Conservation (phyloP, 441 rosid species). For the Hura crepitans region DNA sequence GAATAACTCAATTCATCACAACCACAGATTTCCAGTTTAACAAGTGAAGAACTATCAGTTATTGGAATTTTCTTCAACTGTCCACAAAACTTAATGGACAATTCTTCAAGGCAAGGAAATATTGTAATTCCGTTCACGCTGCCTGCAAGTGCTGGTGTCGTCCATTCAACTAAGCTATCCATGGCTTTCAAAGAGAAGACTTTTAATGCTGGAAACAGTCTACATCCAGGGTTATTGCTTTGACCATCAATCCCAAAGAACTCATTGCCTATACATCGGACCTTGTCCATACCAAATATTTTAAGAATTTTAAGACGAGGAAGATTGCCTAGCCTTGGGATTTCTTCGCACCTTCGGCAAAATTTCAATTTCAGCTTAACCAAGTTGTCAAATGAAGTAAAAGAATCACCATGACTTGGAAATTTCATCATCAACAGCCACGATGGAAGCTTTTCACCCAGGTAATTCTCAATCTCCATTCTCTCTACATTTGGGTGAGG, state of each 20-base stretch:
- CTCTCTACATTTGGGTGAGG: slow-evolving; percentile 12
- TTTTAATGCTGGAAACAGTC: slow-evolving; percentile 22
- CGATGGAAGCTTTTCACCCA: slow-evolving; percentile 25
- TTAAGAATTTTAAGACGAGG: slow-evolving; percentile 19
- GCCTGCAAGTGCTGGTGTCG: background rate
- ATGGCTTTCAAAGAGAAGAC: background rate
- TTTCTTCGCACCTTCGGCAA: slow-evolving; percentile 12
- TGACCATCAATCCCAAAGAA: slow-evolving; percentile 5
- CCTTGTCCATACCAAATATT: slow-evolving; percentile 8
- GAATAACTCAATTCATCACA: slow-evolving; percentile 1
- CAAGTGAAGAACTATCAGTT: slow-evolving; percentile 12
- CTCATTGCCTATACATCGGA: slow-evolving; percentile 21
- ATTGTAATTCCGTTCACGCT: background rate
- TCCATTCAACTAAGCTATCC: slow-evolving; percentile 17
- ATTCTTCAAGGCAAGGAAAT: slow-evolving; percentile 27
- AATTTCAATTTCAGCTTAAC: slow-evolving; percentile 10
- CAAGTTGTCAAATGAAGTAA: background rate
- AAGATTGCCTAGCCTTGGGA: slow-evolving; percentile 29
- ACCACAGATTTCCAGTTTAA: background rate
- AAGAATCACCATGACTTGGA: background rate
- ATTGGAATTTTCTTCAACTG: slow-evolving; percentile 2
- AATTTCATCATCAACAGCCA: slow-evolving; percentile 22
- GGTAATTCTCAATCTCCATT: slow-evolving; percentile 14
- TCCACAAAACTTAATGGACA: slow-evolving; percentile 3
- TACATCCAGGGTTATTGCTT: background rate